Evolutionary conservation across 2,329 filamentous ascomycete genomes (phyloP).

Genomic region (Beauveria pseudobassiana): DNA sequence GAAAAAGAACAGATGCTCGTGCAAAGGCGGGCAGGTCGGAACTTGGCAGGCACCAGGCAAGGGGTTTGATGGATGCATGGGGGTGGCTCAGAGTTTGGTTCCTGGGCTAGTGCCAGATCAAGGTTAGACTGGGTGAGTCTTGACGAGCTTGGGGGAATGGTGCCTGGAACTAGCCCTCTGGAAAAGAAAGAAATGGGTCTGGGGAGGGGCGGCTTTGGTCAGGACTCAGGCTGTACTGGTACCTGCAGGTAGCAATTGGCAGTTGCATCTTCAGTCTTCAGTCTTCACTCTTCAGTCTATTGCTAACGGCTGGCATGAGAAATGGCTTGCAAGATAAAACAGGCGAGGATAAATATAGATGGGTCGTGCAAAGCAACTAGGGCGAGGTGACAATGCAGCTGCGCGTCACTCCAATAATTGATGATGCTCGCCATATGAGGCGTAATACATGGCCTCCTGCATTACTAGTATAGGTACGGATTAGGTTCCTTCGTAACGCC

Average conservation of each 20-base stretch:
- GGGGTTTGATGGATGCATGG: neutral
- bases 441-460: neutral
- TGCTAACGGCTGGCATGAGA: neutral
- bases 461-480: neutral
- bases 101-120: conserved; percentile 5
- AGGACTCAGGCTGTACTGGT: neutral
- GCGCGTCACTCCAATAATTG: neutral
- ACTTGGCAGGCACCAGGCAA: neutral
- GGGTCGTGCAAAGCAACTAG: neutral
- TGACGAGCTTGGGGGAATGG: conserved; percentile 1
- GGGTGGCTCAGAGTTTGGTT: conserved; percentile 3
- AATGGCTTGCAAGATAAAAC: neutral
- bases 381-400: neutral
- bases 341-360: conserved; percentile 6
- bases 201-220: neutral
- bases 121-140: neutral
- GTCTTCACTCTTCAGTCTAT: too few species aligned
- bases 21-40: neutral
- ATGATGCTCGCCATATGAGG: neutral
- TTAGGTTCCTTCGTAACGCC: neutral
- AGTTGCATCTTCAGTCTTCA: neutral
- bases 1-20: neutral
- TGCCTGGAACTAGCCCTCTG: conserved; percentile 5
- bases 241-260: neutral
- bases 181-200: neutral